Conservation (phyloP, 2,329 filamentous ascomycete genomes). For the Phyllosticta paracitricarpa region DNA sequence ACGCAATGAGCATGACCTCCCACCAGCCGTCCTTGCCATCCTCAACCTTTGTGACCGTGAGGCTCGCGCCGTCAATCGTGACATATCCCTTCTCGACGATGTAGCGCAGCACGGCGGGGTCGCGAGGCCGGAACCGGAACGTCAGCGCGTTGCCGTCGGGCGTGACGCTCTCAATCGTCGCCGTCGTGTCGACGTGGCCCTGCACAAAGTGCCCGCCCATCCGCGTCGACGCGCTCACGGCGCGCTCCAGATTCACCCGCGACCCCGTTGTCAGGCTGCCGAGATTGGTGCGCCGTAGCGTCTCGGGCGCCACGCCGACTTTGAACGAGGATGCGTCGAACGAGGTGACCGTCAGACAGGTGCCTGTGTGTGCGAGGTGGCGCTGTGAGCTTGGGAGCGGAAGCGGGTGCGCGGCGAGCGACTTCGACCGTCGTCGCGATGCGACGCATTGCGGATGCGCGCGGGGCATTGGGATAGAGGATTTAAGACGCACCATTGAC, state of each 20-base stretch:
- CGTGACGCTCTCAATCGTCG: slow-evolving; percentile 59
- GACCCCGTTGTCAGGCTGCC: slow-evolving; percentile 57
- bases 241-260: slow-evolving; percentile 84
- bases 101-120: slow-evolving; percentile 64
- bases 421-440: neutral
- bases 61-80: slow-evolving; percentile 83
- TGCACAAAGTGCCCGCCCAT: slow-evolving; percentile 99
- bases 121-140: slow-evolving; percentile 67
- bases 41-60: slow-evolving; percentile 82
- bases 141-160: slow-evolving; percentile 86
- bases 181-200: slow-evolving; percentile 89
- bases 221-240: slow-evolving; percentile 79
- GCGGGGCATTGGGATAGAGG: neutral
- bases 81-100: slow-evolving; percentile 96
- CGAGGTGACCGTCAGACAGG: slow-evolving; percentile 84
- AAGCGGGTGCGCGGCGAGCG: neutral
- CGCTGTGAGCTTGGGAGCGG: neutral
- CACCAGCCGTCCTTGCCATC: slow-evolving; percentile 72
- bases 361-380: slow-evolving; percentile 35
- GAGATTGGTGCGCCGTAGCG: slow-evolving; percentile 90
- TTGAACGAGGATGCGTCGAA: slow-evolving; percentile 61
- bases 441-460: neutral
- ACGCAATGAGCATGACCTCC: slow-evolving; percentile 96
- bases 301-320: slow-evolving; percentile 91
- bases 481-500: slow-evolving; percentile 58